Base-by-base conservation (phyloP, 2,329 filamentous ascomycete genomes). In the Phaeoacremonium minimum region DNA sequence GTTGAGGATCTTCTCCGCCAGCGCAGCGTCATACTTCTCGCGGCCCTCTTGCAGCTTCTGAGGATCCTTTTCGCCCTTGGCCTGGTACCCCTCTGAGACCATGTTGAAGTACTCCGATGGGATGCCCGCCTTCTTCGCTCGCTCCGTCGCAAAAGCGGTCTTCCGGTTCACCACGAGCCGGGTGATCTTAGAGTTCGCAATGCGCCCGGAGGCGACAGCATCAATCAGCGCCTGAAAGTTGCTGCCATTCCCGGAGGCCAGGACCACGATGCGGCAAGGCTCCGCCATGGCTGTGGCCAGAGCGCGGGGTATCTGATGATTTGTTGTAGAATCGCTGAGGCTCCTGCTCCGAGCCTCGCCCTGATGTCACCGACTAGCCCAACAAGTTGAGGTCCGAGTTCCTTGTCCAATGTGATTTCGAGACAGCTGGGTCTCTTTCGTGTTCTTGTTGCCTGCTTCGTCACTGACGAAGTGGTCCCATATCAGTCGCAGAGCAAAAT, bases 101-200 rank as follows among this genome's bases (percentile, higher is more conserved):
- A 93, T 75, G 60, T 91, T 91, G 71, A 91, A 88, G 66, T 91
- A 91, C 37, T 77, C 75, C 37, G 78, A 86, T 1, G 85, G 81
- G 39, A 94, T 90, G 38, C 58, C 63, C 9, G 47, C 79, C 77
- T 53, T 64, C 2, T 60, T 53, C 6, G 60, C 59, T 2, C 60
- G 52, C n/a, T 46, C 49, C 2, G 53, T 63, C 2, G 71, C 69
- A 39, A 60, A 67, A 5, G 71, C 72, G 14, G 59, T 69, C 42
- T 58, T 62, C 20, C 70, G 60, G 52, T 76, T 76, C 9, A 69
- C 65, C 14, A 69, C 56, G 20, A 77, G 61, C 29, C 58, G 60
- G 40, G 66, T 53, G 42, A 78, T 73, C 16, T 55, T 51, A 36
- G 65, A 64, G 30, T 61, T 47, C 6, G 56, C 53, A 15, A 75